Conservation (phyloP, 2,329 filamentous ascomycete species). For the Penicillium hordei region DNA sequence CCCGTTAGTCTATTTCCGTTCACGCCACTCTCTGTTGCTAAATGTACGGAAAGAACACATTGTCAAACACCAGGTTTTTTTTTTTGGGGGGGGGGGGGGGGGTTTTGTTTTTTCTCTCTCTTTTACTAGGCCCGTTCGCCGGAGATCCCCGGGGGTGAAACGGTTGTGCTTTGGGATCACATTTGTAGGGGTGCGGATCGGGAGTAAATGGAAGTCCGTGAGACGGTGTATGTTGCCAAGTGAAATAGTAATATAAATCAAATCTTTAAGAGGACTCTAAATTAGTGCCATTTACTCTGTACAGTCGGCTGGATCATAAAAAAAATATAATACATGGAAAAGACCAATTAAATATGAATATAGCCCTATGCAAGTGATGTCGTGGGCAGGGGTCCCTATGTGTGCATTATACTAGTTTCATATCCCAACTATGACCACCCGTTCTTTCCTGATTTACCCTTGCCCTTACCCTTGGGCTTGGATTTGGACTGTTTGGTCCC, state of each 20-base stretch:
- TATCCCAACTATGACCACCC: constrained; percentile 2
- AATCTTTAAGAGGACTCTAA: background rate
- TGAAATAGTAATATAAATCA: background rate
- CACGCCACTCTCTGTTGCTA: background rate
- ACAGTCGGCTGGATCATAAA: background rate
- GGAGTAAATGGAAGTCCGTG: background rate
- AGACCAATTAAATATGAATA: background rate
- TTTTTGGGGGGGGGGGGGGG: too few relatives aligned
- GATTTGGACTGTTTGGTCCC: constrained; percentile 1
- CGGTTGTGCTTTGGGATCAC: background rate
- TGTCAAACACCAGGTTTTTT: background rate
- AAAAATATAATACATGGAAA: background rate
- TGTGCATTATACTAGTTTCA: background rate
- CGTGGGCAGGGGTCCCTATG: background rate
- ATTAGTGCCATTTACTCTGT: background rate
- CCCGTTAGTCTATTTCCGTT: background rate
- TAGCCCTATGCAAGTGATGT: background rate
- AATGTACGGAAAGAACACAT: background rate
- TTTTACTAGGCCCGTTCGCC: background rate
- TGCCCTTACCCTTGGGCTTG: constrained; percentile 12
- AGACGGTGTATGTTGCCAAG: background rate
- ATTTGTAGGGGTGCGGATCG: background rate
- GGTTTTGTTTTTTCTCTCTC: too few relatives aligned
- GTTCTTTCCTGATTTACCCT: constrained; percentile 7
- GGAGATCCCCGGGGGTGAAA: background rate